Evolutionary conservation across 1,139 yeast species (phyloP).

Genomic region (Saccharomyces hybrid): DNA sequence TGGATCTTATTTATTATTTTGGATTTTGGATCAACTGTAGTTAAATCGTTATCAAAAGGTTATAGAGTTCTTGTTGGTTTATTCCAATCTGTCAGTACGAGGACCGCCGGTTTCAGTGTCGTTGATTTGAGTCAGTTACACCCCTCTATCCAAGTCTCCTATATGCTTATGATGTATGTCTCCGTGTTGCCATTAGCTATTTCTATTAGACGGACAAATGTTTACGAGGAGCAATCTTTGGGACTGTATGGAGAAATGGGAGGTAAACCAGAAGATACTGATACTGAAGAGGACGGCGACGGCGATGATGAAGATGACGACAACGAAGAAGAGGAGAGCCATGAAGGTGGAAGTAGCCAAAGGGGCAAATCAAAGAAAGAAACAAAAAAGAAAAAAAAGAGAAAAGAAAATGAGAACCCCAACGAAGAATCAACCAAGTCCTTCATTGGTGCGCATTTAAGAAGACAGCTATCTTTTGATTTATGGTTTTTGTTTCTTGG

Average conservation of each 20-base stretch:
- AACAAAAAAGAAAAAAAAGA: conserved; percentile 4
- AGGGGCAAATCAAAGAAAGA: conserved; percentile 1
- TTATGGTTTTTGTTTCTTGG: conserved; percentile 90
- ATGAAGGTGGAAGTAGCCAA: conserved; percentile 7
- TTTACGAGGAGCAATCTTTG: conserved; percentile 90
- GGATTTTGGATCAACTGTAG: conserved; percentile 50
- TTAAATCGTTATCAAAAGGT: conserved; percentile 51
- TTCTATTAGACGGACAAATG: conserved; percentile 92
- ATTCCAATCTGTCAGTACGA: conserved; percentile 83
- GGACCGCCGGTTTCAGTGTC: conserved; percentile 87
- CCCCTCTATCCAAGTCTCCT: conserved; percentile 89
- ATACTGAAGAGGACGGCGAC: conserved; percentile 12
- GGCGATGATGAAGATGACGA: conserved; percentile 24
- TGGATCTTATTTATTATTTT: conserved; percentile 69
- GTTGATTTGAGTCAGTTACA: conserved; percentile 63
- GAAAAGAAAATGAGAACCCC: conserved; percentile 4
- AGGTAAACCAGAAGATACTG: conserved; percentile 21
- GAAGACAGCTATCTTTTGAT: conserved; percentile 88
- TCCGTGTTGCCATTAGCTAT: conserved; percentile 94
- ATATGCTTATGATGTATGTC: conserved; percentile 95
- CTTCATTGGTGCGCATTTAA: conserved; percentile 78
- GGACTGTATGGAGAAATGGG: conserved; percentile 60
- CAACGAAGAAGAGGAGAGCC: conserved; percentile 27
- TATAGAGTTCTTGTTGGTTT: conserved; percentile 71
- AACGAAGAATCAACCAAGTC: conserved; percentile 34